Base-by-base conservation (phyloP, 768 basidiomycete genomes). In the Dendrothele bispora region DNA sequence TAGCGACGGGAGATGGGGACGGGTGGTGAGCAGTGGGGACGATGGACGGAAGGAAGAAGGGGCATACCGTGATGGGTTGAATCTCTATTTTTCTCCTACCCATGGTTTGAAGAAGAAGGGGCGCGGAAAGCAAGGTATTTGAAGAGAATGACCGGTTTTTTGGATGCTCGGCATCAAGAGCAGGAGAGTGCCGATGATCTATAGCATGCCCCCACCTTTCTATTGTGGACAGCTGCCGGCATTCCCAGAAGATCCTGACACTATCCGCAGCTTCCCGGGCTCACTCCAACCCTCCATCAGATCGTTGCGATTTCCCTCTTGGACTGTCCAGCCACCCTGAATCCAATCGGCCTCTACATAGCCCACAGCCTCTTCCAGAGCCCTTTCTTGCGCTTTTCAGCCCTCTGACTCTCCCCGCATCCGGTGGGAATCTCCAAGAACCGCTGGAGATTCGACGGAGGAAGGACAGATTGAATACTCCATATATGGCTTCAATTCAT, bases 1-100 rank as follows among this genome's bases (percentile, higher is more conserved):
- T 45, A 30, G n/a, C 8, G 43, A 44, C 32, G n/a, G n/a, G n/a
- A n/a, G 39, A 24, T n/a, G 17, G 14, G 22, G n/a, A 39, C 37
- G 30, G 45, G 46, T 55, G 45, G 43, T 39, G 49, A 44, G 40
- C n/a, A 52, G 49, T 36, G 37, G 34, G 48, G 51, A 41, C 45
- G 53, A 50, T 54, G 50, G 48, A 38, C 49, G 57, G 43, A 52
- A 40, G 54, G 60, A 48, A 41, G 29, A 42, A 36, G 41, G 46
- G 51, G 79, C 86, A 63, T 55, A 88, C 86, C 2, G 82, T 83
- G 62, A 88, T 88, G 55, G 87, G 85, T 64, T 86, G 84, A 37
- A 88, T 88, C 70, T 87, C 86, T 59, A 88, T 88, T 74, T 88
- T 88, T 72, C 86, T 71, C 65, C 86, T 71, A 54, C 86, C 86